Evolutionary conservation across 2,329 filamentous ascomycete species (phyloP), one percentile per base, ranked within the genome.

Genomic region (Aspergillus sp.): DNA sequence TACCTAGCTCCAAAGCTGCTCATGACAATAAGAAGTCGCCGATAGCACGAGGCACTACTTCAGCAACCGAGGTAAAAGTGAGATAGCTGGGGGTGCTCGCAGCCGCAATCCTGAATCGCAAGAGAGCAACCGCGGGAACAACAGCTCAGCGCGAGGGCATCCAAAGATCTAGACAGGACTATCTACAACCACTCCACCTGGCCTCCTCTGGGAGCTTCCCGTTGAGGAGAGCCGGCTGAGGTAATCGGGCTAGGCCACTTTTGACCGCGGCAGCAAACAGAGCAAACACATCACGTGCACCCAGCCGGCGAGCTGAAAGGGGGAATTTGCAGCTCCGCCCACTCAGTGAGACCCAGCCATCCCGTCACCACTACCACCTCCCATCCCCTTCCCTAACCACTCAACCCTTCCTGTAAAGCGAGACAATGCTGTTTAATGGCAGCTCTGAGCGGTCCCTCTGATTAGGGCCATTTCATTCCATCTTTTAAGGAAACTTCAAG

Each of bases 321-420:
- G 26, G 26, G 26, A 30, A 30, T 30, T 30, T 30, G 26, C 26
- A 30, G 26, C 8, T 30, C 26, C 11, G 26, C 26, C 26, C 26
- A 9, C 26, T 30, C 26, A 30, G 26, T 30, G 26, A 30, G 26
- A 30, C 41, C 59, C 48, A 51, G 48, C 48, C 58, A 58, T 66
- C 63, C 62, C 61, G 30, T 34, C 45, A 34, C 43, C 53, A 41
- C 43, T 44, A 41, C 60, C 63, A 64, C 59, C 60, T 55, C 57
- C 55, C 52, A 36, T 53, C 54, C 52, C 59, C 51, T 55, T 57
- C 60, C 49, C 48, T 42, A 56, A 57, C 49, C 57, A 47, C 62
- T 64, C 59, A 53, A 57, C 57, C 60, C 63, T 67, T 64, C 64
- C 66, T 68, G 74, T 76, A 76, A 76, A 74, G 68, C 69, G 68